Evolutionary conservation across 495 filamentous ascomycete species (phyloP), one percentile per base, ranked within the genome.

Genomic region (Penicillium canescens): DNA sequence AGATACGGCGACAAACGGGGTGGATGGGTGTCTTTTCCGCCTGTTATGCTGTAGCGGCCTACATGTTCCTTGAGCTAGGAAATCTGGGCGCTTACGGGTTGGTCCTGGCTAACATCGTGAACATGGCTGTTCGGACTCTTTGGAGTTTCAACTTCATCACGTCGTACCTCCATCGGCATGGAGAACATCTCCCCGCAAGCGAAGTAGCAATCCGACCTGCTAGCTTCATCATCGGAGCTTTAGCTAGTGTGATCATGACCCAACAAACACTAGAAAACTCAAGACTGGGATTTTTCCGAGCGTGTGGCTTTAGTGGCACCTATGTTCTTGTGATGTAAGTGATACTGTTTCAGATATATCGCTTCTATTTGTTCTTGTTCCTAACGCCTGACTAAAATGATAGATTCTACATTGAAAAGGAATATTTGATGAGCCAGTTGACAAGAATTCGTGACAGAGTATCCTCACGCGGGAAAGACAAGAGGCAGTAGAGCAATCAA

Each of bases 11-110:
- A 3, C 94, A 99, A 70, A 86, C 86, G 3, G 61, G 79, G 3
- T 93, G 85, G 87, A 98, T 98, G 92, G 78, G 80, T 4, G 78
- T 65, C 3, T 94, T 96, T 55, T 91, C 86, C 12, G 71, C 78
- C 2, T 84, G 79, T 5, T 98, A 96, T 66, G 89, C 80, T 0
- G 63, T 72, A 0, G 81, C 85, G 0, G 90, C 89, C 4, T 93
- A 83, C 53, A 21, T 89, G 2, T 90, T 89, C 41, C 68, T 98
- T 34, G 68, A 78, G 2, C 70, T 89, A 18, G 61, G 86, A 14
- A 75, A 78, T 0, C 62, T 86, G 67, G 94, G 91, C 1, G 94
- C 91, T 0, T 72, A 74, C 31, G 94, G 94, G 0, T 67, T 98
- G 50, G 91, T 98, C 1, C 75, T 79, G 50, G 92, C 91, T 44